Base-by-base conservation (phyloP, 208 protist species). In the Porcisia deanei region DNA sequence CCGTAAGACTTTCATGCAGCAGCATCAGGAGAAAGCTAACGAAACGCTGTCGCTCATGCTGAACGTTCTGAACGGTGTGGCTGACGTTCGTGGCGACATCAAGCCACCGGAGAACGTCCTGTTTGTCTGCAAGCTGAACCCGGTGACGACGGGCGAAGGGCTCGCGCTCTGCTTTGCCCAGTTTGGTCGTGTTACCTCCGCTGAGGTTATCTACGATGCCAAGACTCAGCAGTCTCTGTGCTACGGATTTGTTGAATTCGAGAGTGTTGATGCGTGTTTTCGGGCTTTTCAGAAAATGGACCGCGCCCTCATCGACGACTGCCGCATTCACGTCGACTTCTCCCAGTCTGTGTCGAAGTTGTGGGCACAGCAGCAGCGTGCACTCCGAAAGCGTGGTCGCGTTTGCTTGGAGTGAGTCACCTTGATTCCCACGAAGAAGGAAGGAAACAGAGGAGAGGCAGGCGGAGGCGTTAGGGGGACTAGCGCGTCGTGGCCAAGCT, bases 171-270 rank as follows among this genome's bases (percentile, higher is more conserved):
- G 99, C 64, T 99, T 99, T 79, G 79, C 86, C 3, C 90, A 98
- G 76, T 99, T 99, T 77, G 99, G 99, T 16, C 85, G 88, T 7
- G 94, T 99, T 7, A 34, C 88, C 6, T 96, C 88, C 1, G 91
- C 84, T 9, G 93, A 98, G 1, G 86, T 99, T 16, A 68, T 98
- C 12, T 37, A 82, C 18, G 91, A 98, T 75, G 58, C 55, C 12
- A 73, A 77, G 30, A 97, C 91, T 9, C 84, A 81, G 41, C 85
- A 96, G 47, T 98, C 92, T 3, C 88, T 99, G 10, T 92, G 98
- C 71, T 99, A 99, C 84, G 99, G 95, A 25, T 99, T 99, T 82
- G 97, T 99, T 22, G 98, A 99, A 86, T 99, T 99, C 84, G 97
- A 97, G 22, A 88, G 65, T 0, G 85, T 90, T n/a, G 90, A 98